phyloP scores from a whole-genome alignment of 768 basidiomycete genomes.

The Podaxis rugospora region DNA sequence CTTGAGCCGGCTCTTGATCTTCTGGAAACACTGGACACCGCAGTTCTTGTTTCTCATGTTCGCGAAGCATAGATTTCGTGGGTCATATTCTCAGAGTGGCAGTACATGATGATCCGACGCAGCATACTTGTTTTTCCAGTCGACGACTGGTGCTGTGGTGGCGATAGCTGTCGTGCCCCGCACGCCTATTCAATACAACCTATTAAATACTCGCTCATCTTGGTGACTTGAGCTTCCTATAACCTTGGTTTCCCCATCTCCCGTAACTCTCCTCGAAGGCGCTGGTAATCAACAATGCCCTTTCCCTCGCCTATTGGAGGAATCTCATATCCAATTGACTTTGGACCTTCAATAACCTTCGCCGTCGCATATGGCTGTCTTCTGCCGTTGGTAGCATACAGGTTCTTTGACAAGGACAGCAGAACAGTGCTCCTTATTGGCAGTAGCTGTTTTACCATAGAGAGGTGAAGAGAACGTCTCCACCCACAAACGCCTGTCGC shows the following conservation, averaged over 20 bases:
- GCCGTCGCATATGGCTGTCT: constrained; percentile 27
- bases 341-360: constrained; percentile 33
- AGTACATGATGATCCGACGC: too few species aligned
- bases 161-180: too few species aligned
- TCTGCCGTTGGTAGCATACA: constrained; percentile 25
- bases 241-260: not conserved
- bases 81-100: too few species aligned
- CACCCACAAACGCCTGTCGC: not conserved
- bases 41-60: too few species aligned
- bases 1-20: not conserved
- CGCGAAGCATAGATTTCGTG: too few species aligned
- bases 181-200: not conserved
- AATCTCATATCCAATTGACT: constrained; percentile 25
- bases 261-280: not conserved
- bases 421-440: constrained; percentile 29
- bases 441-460: constrained; percentile 23
- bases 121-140: too few species aligned
- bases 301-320: constrained; percentile 36
- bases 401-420: constrained; percentile 23
- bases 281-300: not conserved
- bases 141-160: too few species aligned
- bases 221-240: not conserved
- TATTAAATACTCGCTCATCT: not conserved
- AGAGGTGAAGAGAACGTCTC: constrained; percentile 22
- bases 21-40: not conserved